Percentiles rank a stretch among this genome's conserved stretches.
Evolutionary conservation across 139 green algal genomes (phyloP).

Genomic region (Desmodesmus armatus): DNA sequence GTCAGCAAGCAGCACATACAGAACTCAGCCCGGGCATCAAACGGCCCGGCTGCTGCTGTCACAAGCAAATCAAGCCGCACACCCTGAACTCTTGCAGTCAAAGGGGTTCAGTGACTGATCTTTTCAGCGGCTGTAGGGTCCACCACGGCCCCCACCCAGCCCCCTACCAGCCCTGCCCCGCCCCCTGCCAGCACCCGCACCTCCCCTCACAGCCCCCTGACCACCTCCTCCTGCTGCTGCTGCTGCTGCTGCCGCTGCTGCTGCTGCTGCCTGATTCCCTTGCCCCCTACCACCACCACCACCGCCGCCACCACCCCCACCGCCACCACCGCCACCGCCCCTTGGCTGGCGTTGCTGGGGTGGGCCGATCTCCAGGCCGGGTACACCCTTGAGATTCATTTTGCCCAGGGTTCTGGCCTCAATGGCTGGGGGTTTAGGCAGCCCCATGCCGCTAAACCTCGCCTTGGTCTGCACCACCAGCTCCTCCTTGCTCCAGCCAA

Average conservation of each 20-base stretch:
- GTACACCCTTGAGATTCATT: conserved; percentile 32
- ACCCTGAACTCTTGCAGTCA: no score
- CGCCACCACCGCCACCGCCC: not conserved
- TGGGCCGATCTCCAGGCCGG: conserved; percentile 31
- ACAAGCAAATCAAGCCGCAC: no score
- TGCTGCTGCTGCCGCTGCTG: not conserved
- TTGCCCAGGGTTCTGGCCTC: conserved; percentile 44
- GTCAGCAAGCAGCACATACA: no score
- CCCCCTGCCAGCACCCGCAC: no score
- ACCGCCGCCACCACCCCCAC: not conserved
- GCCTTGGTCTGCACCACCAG: not conserved
- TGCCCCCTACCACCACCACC: not conserved
- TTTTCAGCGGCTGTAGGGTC: no score
- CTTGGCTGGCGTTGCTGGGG: not conserved
- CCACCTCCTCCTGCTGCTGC: not conserved
- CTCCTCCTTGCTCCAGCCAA: conserved; percentile 17
- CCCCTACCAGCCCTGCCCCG: not conserved
- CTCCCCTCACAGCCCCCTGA: no score
- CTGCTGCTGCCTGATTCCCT: not conserved
- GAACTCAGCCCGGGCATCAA: no score
- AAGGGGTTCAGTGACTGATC: no score
- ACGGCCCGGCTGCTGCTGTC: no score
- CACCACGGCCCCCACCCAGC: no score
- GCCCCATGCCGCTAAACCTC: not conserved
- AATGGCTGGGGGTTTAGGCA: conserved; percentile 21